Conservation (phyloP, 176 grass and related monocot species). For the Oryza rufipogon region DNA sequence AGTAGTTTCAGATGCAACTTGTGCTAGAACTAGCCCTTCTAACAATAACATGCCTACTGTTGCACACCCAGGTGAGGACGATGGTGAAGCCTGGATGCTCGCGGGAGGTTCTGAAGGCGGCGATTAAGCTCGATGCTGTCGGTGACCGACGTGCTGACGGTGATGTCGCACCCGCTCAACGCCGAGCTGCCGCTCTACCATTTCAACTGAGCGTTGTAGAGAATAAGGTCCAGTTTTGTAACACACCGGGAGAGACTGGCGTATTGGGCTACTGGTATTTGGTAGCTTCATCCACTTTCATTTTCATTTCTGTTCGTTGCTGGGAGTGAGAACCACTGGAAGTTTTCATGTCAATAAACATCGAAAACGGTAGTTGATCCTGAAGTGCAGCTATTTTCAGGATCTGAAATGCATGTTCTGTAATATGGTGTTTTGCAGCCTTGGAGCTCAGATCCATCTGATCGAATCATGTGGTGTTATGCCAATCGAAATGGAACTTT, state of each 20-base stretch:
- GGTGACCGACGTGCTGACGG: constrained; percentile 52
- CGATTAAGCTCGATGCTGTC: constrained; percentile 59
- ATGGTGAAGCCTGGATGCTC: constrained; percentile 69
- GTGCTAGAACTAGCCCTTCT: neutral
- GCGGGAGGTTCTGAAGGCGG: constrained; percentile 55
- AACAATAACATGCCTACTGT: constrained; percentile 1
- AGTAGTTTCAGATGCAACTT: constrained; percentile 7
- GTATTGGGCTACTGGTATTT: constrained; percentile 20
- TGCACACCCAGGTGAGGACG: constrained; percentile 51
- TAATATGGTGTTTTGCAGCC: neutral
- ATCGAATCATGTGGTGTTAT: neutral
- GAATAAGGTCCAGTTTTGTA: constrained; percentile 32
- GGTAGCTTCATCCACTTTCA: constrained; percentile 10
- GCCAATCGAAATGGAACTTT: neutral
- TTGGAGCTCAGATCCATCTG: neutral
- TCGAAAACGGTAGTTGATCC: constrained; percentile 3
- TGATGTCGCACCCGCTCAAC: constrained; percentile 65
- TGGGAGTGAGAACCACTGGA: neutral
- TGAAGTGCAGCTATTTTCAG: neutral
- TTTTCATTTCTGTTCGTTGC: neutral
- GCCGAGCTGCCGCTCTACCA: constrained; percentile 59
- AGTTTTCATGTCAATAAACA: constrained; percentile 36
- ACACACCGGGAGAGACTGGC: neutral
- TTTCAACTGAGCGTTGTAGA: constrained; percentile 43
- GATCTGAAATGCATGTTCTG: neutral